Evolutionary conservation across 768 basidiomycete genomes (phyloP).

Genomic region (Lepiota venenata): DNA sequence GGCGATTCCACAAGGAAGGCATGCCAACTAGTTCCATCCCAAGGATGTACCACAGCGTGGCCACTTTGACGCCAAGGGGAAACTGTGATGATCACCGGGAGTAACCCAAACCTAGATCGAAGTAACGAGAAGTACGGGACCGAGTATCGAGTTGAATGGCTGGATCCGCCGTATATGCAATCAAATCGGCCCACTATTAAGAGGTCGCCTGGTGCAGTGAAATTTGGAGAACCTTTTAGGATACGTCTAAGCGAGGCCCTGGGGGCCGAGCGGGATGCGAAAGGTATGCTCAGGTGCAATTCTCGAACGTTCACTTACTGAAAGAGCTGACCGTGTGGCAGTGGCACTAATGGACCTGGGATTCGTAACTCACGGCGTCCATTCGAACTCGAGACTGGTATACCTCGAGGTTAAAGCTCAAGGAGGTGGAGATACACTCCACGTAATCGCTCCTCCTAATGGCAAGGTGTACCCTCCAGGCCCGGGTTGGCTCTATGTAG

Average conservation of each 20-base stretch:
- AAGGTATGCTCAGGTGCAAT: conserved; percentile 35
- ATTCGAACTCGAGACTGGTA: conserved; percentile 74
- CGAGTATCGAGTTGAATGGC: conserved; percentile 86
- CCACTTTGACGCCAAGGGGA: conserved; percentile 70
- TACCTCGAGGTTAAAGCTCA: conserved; percentile 52
- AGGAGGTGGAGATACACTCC: conserved; percentile 25
- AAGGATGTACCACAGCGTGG: conserved; percentile 80
- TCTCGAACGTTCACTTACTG: not conserved
- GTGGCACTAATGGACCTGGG: conserved; percentile 80
- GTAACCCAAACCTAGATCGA: conserved; percentile 80
- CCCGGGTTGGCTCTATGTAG: conserved; percentile 72
- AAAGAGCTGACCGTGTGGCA: conserved; percentile 20
- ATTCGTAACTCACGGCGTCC: conserved; percentile 75
- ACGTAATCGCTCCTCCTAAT: conserved; percentile 45
- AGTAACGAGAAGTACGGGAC: conserved; percentile 73
- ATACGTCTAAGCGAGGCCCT: conserved; percentile 39
- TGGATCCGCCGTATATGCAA: conserved; percentile 80
- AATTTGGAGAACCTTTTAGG: conserved; percentile 42
- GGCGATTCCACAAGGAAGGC: conserved; percentile 48
- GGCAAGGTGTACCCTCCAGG: conserved; percentile 73
- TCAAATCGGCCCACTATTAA: conserved; percentile 52
- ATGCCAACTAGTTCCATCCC: conserved; percentile 68
- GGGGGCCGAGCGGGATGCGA: conserved; percentile 35
- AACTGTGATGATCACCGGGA: conserved; percentile 77
- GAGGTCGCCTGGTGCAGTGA: conserved; percentile 30